Evolutionary conservation across 352 stramenopile genomes (phyloP).

Genomic region (Aphanomyces stellatus): DNA sequence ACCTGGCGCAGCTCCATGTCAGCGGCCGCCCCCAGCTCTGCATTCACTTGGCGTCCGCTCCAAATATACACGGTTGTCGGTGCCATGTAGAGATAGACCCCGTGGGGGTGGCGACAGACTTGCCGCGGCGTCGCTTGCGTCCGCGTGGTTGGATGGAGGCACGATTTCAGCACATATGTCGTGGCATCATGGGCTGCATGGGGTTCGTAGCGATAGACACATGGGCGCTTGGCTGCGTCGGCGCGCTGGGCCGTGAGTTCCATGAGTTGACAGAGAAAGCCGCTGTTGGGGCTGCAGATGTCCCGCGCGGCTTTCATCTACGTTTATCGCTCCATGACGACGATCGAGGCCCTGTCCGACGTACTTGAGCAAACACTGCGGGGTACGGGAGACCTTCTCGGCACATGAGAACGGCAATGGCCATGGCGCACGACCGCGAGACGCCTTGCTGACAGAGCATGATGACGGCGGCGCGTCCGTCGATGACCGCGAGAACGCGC

Average conservation of each 20-base stretch:
- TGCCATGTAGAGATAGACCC: background rate
- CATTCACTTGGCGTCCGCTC: background rate
- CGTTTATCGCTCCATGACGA: background rate
- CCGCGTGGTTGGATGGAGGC: background rate
- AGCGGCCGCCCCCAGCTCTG: no score
- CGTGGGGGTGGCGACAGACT: background rate
- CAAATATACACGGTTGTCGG: background rate
- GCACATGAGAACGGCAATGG: slow-evolving; percentile 12
- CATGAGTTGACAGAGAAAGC: slow-evolving; percentile 15
- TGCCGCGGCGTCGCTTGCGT: background rate
- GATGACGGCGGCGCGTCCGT: background rate
- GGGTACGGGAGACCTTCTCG: background rate
- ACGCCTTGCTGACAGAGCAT: slow-evolving; percentile 9
- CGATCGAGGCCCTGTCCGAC: background rate
- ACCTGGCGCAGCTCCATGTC: no score
- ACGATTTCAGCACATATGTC: slow-evolving; percentile 1
- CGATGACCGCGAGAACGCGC: background rate
- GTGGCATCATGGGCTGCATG: background rate
- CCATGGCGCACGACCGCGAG: background rate
- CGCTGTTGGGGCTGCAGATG: slow-evolving; percentile 7
- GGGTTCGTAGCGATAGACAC: background rate
- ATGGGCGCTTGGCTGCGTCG: background rate
- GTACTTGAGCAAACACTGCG: background rate
- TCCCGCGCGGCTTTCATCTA: slow-evolving; percentile 1
- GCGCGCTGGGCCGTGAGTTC: background rate